Base-by-base conservation (phyloP, 768 basidiomycete genomes). In the Goffeauzyma gilvescens region DNA sequence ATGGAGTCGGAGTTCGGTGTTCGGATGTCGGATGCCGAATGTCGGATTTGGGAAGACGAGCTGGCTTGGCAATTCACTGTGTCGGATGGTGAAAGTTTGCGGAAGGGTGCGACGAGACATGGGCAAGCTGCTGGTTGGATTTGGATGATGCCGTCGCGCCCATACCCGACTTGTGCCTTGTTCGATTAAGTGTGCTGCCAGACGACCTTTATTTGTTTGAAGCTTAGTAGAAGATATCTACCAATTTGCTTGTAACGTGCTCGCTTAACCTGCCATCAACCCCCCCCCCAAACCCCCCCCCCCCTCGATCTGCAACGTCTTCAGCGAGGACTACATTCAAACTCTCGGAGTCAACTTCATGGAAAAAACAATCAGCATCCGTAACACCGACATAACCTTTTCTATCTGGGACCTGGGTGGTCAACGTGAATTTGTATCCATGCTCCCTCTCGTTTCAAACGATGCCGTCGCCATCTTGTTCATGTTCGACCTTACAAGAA, bases 311-410 rank as follows among this genome's bases (percentile, higher is more conserved):
- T 27, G 33, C 9, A 30, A 55, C 22, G 13, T 24, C 5, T 36
- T 12, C 50, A 62, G 60, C 66, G 87, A 90, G 70, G 90, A 95
- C 65, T 96, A 96, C 69, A 95, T 98, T 64, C 90, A 95, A 75
- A 95, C 90, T 68, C 78, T 98, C 68, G 90, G 90, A 70, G 87
- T 95, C 69, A 95, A 95, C 67, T 96, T 96, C 66, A 96, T 96
- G 93, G 90, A 98, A 71, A 98, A 98, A 72, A 93, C 90, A 13
- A 95, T 98, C 57, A 81, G 83, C 43, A 90, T 98, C 53, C 78
- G 93, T 54, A 79, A 89, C 65, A 96, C 93, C 45, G 93, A 90
- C 43, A 96, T 98, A 65, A 95, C 90, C 2, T 96, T 98, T 69
- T 95, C 89, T 51, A 93, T 96, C 66, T 98, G 93, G 89, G 87